Percentiles rank a stretch among this genome's conserved stretches.
These are phyloP conservation scores for Cytospora mali DNA, from an alignment of 2,329 filamentous ascomycete species.

Conservation along the genomic window DNA sequence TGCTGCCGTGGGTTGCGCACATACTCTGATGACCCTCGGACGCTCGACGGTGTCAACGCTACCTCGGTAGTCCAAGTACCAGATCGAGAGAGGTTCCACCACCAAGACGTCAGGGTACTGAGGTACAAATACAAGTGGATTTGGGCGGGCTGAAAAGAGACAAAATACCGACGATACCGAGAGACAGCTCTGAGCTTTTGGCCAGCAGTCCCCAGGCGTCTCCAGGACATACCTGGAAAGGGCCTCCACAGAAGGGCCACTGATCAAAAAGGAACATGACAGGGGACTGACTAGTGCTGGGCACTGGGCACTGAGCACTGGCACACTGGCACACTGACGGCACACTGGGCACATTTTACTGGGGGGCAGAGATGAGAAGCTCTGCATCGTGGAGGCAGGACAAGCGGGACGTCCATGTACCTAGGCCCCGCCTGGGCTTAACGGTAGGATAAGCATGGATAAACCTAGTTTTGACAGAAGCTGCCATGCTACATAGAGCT, in stretches of 20 bases:
- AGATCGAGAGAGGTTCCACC: neutral
- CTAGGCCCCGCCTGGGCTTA: neutral
- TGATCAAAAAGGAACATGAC: neutral
- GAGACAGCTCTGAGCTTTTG: constrained; percentile 1
- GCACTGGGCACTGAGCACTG: neutral
- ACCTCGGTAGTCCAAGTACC: constrained; percentile 1
- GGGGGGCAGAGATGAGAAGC: neutral
- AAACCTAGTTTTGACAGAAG: neutral
- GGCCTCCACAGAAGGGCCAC: neutral
- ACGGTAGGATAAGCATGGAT: neutral
- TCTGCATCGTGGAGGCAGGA: neutral
- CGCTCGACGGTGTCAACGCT: neutral
- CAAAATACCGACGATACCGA: neutral
- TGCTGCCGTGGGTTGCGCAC: neutral
- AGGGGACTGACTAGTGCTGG: neutral
- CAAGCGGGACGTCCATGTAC: neutral
- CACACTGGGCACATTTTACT: neutral
- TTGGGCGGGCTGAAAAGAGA: neutral
- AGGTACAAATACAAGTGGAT: neutral
- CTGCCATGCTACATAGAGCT: neutral
- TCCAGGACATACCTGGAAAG: neutral
- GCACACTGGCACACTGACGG: neutral
- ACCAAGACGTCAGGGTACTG: neutral
- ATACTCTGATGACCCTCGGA: neutral
- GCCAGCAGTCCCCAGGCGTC: neutral